Evolutionary conservation across 177 flowering plant genomes (phyloP), one percentile per base, ranked within the genome.

Genomic region (Vitis hybrid): DNA sequence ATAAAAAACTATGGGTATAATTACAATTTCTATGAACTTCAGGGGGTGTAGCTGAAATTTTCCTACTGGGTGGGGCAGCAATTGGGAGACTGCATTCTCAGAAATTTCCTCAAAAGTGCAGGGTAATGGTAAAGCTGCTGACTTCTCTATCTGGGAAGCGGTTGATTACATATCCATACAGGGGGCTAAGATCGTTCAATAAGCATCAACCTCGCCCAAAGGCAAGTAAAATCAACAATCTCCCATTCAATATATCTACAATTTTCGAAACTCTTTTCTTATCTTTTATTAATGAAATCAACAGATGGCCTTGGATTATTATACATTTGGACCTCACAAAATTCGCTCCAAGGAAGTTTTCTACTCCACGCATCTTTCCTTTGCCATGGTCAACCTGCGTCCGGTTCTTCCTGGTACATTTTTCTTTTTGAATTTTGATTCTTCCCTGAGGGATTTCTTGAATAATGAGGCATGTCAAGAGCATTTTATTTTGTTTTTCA

Each of bases 361-460:
- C 73, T 86, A 86, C 79, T 21, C 85, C 1, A 85, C 95, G 7
- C 65, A 72, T 15, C 90, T 90, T 15, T 92, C 97, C 4, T 92
- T 62, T 66, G 97, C 88, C 69, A 26, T 92, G 81, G 95, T 92
- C 74, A 92, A 92, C 71, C 86, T 92, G 32, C 91, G 90, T 70
- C 95, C 95, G 71, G 59, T 89, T 74, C 58, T 89, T 75, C 93
- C 95, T 77, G 97, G 97, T 90, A 69, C 14, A 67, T n/a, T 65
- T 62, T 52, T 68, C 52, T 19, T 60, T 52, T 6, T 40, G 17
- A n/a, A 67, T 14, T 4, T 26, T 15, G 17, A 54, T 54, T 54
- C 15, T 17, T 54, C 17, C 30, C 30, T 26, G 30, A 26, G 30
- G 4, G 30, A 26, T 26, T 26, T 26, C 30, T 26, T 26, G 30